Evolutionary conservation across 2,329 filamentous ascomycete species (phyloP).

Genomic region (Ophiostoma himal-ulmi): DNA sequence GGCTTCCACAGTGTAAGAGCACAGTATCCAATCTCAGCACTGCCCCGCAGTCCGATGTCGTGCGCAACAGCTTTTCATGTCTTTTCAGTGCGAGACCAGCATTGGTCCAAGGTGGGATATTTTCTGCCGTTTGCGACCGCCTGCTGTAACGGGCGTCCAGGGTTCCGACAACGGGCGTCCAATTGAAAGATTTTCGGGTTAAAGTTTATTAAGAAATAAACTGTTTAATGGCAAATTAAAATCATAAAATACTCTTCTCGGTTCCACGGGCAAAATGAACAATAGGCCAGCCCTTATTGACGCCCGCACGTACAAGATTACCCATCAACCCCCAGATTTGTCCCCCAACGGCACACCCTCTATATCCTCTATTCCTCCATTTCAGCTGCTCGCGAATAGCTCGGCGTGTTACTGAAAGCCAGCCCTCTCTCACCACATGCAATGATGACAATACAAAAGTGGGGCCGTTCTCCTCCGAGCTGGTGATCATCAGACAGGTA

Average conservation of each 20-base stretch:
- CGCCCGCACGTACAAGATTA: neutral
- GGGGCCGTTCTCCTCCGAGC: conserved; percentile 25
- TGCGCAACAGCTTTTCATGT: neutral
- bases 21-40: neutral
- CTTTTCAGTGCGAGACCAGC: neutral
- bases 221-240: neutral
- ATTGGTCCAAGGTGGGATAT: neutral
- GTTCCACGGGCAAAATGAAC: neutral
- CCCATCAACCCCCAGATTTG: neutral
- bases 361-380: neutral
- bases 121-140: neutral
- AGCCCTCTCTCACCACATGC: neutral
- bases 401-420: neutral
- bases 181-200: neutral
- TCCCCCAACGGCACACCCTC: neutral
- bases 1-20: conserved; percentile 10
- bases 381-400: neutral
- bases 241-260: neutral
- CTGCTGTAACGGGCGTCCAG: neutral
- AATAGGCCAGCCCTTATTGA: neutral
- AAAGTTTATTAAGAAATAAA: neutral
- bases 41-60: conserved; percentile 12
- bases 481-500: conserved; percentile 17
- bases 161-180: neutral
- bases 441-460: conserved; percentile 1